Evolutionary conservation across 306 rosid genomes (phyloP), one percentile per base, ranked within the genome.

Genomic region (Cyclanthera cordifolia): DNA sequence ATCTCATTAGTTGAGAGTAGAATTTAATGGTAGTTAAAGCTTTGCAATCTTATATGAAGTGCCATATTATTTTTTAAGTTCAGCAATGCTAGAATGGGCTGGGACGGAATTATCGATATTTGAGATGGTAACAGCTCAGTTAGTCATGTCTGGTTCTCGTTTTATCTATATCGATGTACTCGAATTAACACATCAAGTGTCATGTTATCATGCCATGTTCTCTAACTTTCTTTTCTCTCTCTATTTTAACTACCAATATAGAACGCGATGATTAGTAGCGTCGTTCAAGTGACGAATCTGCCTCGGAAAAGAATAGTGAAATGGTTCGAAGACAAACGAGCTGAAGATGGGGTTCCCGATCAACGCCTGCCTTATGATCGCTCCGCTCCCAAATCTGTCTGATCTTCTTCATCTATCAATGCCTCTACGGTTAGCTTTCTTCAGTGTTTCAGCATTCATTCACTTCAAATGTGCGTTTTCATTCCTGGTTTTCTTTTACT

Each of bases 301-400:
- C 98, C 98, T 41, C 89, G 90, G 21, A 84, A 61, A 72, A 89
- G 79, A 78, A 81, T 93, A 53, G 85, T 93, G 28, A 85, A 89
- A 76, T 93, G 98, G 98, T 93, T 93, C 64, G 98, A 93, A 80
- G 96, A 89, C 75, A 86, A 76, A 76, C 96, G 96, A 28, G 56
- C 85, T 2, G 94, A 84, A 77, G 95, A 93, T 19, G 88, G 91
- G 53, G 91, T 93, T 81, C 94, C 85, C 5, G 85, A 84, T 50
- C 67, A 74, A 25, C 93, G 85, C 19, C 43, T 50, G 72, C 95
- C 96, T 47, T 89, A 84, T 76, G 85, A 72, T 78, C 86, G 83
- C 10, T 49, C 87, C 78, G 67, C 49, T 67, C 78, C 84, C 39
- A 59, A 72, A 77, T 32, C 84, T 66, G 65, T 43, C 15, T 72